Evolutionary conservation across 768 basidiomycete genomes (phyloP).

Genomic region (Lentinula edodes): DNA sequence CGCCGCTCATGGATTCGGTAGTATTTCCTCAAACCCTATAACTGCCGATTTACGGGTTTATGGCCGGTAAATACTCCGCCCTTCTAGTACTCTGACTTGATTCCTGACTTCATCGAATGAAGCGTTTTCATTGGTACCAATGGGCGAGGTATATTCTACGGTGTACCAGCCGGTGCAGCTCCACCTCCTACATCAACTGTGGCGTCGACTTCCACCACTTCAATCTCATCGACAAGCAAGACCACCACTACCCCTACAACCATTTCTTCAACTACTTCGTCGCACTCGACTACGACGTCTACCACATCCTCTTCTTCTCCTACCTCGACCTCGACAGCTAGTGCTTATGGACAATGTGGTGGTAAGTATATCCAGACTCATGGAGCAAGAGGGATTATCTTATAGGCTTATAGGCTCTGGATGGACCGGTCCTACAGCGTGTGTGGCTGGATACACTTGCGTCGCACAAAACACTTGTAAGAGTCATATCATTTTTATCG

Average conservation of each 20-base stretch:
- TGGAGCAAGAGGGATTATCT: not conserved
- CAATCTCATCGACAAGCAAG: not conserved
- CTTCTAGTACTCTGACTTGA: not conserved
- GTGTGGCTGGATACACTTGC: conserved; percentile 17
- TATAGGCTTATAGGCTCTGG: not conserved
- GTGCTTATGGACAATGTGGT: conserved; percentile 20
- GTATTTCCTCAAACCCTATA: conserved; percentile 24
- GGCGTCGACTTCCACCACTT: not conserved
- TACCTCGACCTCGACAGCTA: not conserved
- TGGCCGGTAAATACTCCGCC: conserved; percentile 21
- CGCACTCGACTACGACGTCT: conserved; percentile 4
- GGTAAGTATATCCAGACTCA: conserved; percentile 4
- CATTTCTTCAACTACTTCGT: conserved; percentile 5
- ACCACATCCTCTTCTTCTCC: conserved; percentile 3
- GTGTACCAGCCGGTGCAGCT: conserved; percentile 8
- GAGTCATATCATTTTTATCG: not conserved
- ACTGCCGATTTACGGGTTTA: conserved; percentile 31
- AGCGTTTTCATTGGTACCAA: conserved; percentile 34
- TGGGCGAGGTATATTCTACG: conserved; percentile 29
- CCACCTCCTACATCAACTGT: conserved; percentile 8
- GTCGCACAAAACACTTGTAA: conserved; percentile 17
- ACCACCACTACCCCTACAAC: not conserved
- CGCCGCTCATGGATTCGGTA: conserved; percentile 33
- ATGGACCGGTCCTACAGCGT: conserved; percentile 16
- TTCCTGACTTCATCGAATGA: conserved; percentile 3